Conservation (phyloP, 305 asterid species). For the Solanum chacoense region DNA sequence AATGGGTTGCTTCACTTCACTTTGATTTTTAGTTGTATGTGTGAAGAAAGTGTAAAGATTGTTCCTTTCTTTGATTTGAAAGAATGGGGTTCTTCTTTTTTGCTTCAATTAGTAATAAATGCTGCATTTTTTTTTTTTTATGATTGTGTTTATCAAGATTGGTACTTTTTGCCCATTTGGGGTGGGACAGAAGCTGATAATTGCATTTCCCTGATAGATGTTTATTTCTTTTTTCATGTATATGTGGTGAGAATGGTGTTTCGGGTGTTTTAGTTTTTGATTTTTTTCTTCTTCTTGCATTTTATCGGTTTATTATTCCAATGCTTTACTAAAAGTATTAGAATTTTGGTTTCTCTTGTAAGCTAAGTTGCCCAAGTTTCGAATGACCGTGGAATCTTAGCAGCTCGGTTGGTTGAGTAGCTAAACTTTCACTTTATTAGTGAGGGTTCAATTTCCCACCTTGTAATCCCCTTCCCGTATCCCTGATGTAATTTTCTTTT, state of each 20-base stretch:
- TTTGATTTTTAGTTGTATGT: neutral
- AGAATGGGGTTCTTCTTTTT: conserved; percentile 13
- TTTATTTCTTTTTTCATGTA: neutral
- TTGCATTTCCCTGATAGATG: neutral
- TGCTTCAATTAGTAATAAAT: conserved; percentile 1
- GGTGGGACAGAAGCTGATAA: neutral
- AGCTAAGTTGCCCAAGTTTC: neutral
- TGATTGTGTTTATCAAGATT: neutral
- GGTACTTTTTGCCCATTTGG: neutral
- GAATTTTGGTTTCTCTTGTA: neutral
- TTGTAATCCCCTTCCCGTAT: neutral
- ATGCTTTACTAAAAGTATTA: neutral
- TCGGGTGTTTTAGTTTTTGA: neutral
- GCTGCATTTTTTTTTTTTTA: neutral
- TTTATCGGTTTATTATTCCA: neutral
- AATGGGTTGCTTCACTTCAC: conserved; percentile 7
- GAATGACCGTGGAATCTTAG: neutral
- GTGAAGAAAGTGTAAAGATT: neutral
- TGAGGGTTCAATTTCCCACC: neutral
- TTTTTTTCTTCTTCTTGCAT: neutral
- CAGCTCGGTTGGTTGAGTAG: neutral
- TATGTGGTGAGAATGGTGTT: neutral
- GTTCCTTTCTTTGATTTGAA: neutral
- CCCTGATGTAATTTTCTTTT: neutral
- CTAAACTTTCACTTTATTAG: neutral